Base-by-base conservation (phyloP, 192 early-diverging fungal species). In the Rhizophagus clarus region DNA sequence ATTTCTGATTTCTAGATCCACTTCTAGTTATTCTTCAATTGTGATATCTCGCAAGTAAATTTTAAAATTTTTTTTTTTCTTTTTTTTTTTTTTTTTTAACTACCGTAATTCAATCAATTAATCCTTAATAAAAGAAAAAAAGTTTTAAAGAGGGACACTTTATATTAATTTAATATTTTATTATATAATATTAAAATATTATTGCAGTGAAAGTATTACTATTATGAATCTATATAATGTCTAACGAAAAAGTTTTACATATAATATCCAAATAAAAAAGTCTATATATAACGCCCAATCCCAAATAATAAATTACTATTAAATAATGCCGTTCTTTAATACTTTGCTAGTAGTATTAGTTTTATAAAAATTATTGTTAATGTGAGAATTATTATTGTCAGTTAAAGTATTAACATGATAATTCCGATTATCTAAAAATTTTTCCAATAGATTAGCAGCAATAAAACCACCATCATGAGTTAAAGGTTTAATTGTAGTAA, bases 1-100 rank as follows among this genome's bases (percentile, higher is more conserved):
- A 95, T 81, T 94, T 98, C 74, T 98, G 87, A 87, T 17, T 28
- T 6, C 8, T 24, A 22, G 32, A 12, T 28, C 7, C 2, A 11
- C 20, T 20, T 24, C 14, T 4, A 62, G 24, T 62, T 62, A 26
- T 62, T 24, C 26, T 24, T 62, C 22, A 15, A 26, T 62, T 62
- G 9, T 22, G 9, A 1, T 40, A 62, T 62, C 9, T 26, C 26
- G 24, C 20, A 22, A 62, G n/a, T 22, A 62, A 62, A 22, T n/a
- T 62, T 20, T 22, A 62, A n/a, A n/a, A n/a, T n/a, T n/a, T n/a
- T n/a, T n/a, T n/a, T n/a, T n/a, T n/a, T n/a, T n/a, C n/a, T n/a
- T n/a, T n/a, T n/a, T n/a, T 22, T 61, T 61, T 61, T 0, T 61
- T 61, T 61, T 61, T 22, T 61, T 61, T 61, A 10, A 0, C 42